Evolutionary conservation across 371 early-diverging fungal genomes (phyloP), one percentile per base, ranked within the genome.

Genomic region (Lichtheimia ramosa): DNA sequence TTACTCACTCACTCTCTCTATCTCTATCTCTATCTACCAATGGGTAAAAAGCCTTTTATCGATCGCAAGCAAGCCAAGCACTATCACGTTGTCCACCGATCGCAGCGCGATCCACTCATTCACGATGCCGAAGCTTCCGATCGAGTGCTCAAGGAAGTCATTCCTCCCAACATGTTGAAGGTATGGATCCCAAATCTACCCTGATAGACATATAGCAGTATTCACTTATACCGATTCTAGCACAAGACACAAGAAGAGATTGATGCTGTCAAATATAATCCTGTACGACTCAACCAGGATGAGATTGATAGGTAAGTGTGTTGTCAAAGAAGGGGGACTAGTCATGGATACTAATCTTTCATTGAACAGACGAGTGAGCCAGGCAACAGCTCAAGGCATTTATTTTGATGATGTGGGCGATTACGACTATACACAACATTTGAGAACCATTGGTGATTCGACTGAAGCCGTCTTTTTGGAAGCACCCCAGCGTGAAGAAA

Each of bases 341-440:
- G n/a, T n/a, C n/a, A n/a, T n/a, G n/a, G n/a, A n/a, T n/a, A n/a
- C n/a, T n/a, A n/a, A n/a, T n/a, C n/a, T n/a, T n/a, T n/a, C n/a
- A n/a, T n/a, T n/a, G n/a, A n/a, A n/a, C n/a, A 87, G 88, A 54
- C 81, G 81, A 54, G 84, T 84, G 21, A 89, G 89, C 2, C 71
- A 84, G 63, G 92, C 94, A 6, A 91, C 96, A 3, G 67, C 91
- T 52, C 85, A 92, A 63, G 97, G 98, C 63, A 83, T 96, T 58
- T 91, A 85, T 63, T 93, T 88, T 71, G 90, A 91, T 57, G 96
- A 97, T 71, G 77, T 83, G 28, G 58, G 52, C 23, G 81, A 91
- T 21, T 98, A 97, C 70, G 94, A 98, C 72, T 98, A 98, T 73
- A 80, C 88, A 57, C 89, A 96, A 81, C 97, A 98, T 64, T 80